A percentile compares a stretch with the other conserved stretches of the same genome.
Evolutionary conservation across 2,329 filamentous ascomycete species (phyloP).

Genomic region (Ceratocystis papillata): DNA sequence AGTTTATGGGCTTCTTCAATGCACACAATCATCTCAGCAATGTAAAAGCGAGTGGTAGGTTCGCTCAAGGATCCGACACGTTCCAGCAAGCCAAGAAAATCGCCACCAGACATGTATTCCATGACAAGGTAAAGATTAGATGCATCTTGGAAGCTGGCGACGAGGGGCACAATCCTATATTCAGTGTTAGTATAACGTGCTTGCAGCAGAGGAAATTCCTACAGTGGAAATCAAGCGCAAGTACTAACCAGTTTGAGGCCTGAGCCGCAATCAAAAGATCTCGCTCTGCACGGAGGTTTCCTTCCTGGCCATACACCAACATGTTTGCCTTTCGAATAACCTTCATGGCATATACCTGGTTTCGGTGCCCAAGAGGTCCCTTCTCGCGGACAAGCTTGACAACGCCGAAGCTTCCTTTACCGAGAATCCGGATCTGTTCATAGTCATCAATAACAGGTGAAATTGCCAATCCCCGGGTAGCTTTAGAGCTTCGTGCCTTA

Average conservation of each 20-base stretch:
- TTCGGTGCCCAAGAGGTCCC: slow-evolving; percentile 28
- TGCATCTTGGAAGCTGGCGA: slow-evolving; percentile 80
- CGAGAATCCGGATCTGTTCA: slow-evolving; percentile 68
- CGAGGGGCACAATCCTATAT: slow-evolving; percentile 67
- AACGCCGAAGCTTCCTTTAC: slow-evolving; percentile 89
- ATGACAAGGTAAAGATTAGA: slow-evolving; percentile 84
- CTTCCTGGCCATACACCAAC: slow-evolving; percentile 83
- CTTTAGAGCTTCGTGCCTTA: slow-evolving; percentile 45
- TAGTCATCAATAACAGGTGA: slow-evolving; percentile 42
- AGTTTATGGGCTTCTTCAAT: slow-evolving; percentile 85
- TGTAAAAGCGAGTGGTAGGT: slow-evolving; percentile 68
- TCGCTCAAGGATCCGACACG: slow-evolving; percentile 76
- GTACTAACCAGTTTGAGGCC: slow-evolving; percentile 61
- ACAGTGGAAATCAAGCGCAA: background rate
- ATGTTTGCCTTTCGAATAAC: slow-evolving; percentile 90
- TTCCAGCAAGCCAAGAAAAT: slow-evolving; percentile 79
- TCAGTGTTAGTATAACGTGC: background rate
- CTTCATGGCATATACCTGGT: slow-evolving; percentile 84
- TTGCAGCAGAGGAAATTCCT: background rate
- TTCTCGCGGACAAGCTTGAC: slow-evolving; percentile 70
- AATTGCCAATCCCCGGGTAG: slow-evolving; percentile 29
- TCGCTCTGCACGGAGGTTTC: slow-evolving; percentile 78
- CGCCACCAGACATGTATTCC: slow-evolving; percentile 96
- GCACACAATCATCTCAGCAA: slow-evolving; percentile 91
- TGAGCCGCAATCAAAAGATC: slow-evolving; percentile 86